Percentiles rank a stretch among this genome's conserved stretches.
Conservation (phyloP, 768 basidiomycete species). For the Naematelia encephala region DNA sequence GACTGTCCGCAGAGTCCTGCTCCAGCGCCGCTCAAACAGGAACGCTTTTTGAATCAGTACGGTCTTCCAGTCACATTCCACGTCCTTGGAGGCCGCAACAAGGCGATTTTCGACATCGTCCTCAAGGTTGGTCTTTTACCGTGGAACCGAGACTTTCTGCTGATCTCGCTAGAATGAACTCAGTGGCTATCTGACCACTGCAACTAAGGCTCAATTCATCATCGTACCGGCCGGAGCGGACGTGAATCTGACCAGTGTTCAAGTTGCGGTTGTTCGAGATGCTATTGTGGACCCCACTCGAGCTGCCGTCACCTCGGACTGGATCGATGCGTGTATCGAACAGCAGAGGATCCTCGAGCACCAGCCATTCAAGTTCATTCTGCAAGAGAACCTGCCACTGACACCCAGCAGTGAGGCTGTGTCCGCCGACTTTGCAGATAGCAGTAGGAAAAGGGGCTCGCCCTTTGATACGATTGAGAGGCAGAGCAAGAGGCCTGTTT, state of each 20-base stretch:
- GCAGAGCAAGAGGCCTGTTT: background rate
- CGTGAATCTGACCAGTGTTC: background rate
- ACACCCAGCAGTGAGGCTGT: background rate
- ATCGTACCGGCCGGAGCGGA: background rate
- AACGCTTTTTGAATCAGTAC: background rate
- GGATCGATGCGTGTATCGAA: background rate
- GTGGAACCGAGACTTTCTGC: background rate
- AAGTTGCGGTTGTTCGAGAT: background rate
- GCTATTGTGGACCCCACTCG: background rate
- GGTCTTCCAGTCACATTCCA: background rate
- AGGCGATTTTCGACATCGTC: background rate
- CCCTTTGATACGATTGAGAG: background rate
- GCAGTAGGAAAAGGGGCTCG: background rate
- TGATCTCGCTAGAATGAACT: background rate
- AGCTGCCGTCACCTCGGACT: background rate
- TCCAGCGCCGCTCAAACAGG: too few relatives aligned
- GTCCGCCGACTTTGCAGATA: background rate
- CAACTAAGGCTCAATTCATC: background rate
- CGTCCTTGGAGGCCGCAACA: background rate
- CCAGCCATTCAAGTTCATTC: background rate
- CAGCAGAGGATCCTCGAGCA: background rate
- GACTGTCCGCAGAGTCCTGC: too few relatives aligned
- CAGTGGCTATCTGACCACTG: background rate
- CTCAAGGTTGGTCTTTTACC: background rate
- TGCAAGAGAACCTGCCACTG: background rate